Conservation (phyloP, 306 rosid species). For the Casuarina glauca region DNA sequence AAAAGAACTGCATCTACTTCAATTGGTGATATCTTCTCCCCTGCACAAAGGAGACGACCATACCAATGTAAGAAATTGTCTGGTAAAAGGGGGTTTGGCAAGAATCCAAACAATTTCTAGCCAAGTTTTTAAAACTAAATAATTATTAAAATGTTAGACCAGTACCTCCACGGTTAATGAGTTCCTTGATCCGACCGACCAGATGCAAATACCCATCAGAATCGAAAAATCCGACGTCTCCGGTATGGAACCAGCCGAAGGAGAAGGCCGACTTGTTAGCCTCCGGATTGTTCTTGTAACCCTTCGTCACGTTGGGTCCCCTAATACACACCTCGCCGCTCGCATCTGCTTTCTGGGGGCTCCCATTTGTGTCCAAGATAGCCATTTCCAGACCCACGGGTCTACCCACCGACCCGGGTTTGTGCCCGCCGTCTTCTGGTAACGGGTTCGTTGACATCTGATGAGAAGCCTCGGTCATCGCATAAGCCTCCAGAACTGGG, state of each 20-base stretch:
- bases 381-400: slow-evolving; percentile 82
- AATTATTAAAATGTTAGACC: too few species aligned
- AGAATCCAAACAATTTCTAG: too few species aligned
- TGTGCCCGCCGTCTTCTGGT: slow-evolving; percentile 72
- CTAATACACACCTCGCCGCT: slow-evolving; percentile 79
- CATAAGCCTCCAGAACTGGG: slow-evolving; percentile 90
- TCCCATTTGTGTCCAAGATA: slow-evolving; percentile 58
- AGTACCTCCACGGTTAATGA: slow-evolving; percentile 93
- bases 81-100: too few species aligned
- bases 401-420: slow-evolving; percentile 83
- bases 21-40: slow-evolving; percentile 94
- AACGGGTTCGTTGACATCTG: slow-evolving; percentile 77
- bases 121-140: too few species aligned
- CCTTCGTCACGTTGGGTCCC: slow-evolving; percentile 79
- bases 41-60: slow-evolving; percentile 7
- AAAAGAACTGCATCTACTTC: slow-evolving; percentile 86
- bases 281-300: slow-evolving; percentile 71
- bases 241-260: slow-evolving; percentile 89
- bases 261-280: slow-evolving; percentile 63
- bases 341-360: slow-evolving; percentile 18
- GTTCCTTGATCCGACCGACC: slow-evolving; percentile 95
- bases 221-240: slow-evolving; percentile 76
- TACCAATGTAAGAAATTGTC: too few species aligned
- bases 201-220: slow-evolving; percentile 85
- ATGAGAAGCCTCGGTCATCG: slow-evolving; percentile 96